Conservation (phyloP, 140 eudicot species). For the Stevia rebaudiana region DNA sequence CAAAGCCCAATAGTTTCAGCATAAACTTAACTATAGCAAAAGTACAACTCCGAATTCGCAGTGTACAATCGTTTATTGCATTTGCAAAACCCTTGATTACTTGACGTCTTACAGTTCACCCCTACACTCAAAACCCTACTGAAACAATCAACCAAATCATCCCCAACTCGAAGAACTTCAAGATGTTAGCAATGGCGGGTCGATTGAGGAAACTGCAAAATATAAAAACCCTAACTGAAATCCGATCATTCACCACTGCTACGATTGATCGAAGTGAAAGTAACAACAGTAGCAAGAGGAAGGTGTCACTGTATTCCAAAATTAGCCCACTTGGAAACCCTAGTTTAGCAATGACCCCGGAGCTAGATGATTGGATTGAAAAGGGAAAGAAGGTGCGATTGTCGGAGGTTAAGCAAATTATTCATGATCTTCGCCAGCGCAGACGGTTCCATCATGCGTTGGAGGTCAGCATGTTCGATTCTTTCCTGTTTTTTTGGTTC, state of each 20-base stretch:
- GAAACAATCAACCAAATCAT: slow-evolving; percentile 6
- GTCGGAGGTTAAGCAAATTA: slow-evolving; percentile 64
- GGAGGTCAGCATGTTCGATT: slow-evolving; percentile 31
- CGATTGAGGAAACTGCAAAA: slow-evolving; percentile 25
- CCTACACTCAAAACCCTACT: slow-evolving; percentile 25
- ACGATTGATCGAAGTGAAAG: slow-evolving; percentile 8
- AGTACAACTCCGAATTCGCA: neutral
- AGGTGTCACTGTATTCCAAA: slow-evolving; percentile 46
- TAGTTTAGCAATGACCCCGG: slow-evolving; percentile 42
- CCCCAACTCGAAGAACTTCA: slow-evolving; percentile 3
- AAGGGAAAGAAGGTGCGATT: slow-evolving; percentile 43
- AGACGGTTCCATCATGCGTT: slow-evolving; percentile 68
- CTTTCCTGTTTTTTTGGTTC: neutral
- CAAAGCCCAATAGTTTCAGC: slow-evolving; percentile 5
- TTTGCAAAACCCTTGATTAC: slow-evolving; percentile 21
- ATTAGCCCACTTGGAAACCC: slow-evolving; percentile 87
- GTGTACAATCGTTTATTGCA: neutral
- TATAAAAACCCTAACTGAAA: slow-evolving; percentile 29
- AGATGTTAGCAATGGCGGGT: slow-evolving; percentile 24
- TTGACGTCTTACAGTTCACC: neutral
- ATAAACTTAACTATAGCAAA: neutral
- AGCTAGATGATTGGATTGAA: slow-evolving; percentile 59
- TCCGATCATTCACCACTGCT: slow-evolving; percentile 9
- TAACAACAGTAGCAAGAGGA: slow-evolving; percentile 16
- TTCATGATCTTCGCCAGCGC: slow-evolving; percentile 68